Base-by-base conservation (phyloP, 768 basidiomycete species). In the Psilocybe cyanescens region DNA sequence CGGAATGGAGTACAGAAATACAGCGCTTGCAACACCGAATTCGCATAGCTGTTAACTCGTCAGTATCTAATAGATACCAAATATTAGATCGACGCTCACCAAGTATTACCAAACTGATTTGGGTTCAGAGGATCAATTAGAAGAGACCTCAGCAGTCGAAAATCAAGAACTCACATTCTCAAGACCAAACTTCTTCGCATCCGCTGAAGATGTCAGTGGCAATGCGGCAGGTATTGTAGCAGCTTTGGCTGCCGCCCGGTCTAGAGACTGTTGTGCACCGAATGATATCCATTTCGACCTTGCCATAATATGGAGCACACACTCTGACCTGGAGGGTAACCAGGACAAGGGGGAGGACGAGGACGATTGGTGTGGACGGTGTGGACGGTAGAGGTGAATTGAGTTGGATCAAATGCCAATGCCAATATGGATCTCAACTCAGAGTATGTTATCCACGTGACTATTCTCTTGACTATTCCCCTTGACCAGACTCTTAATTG, bases 11-110 rank as follows among this genome's bases (percentile, higher is more conserved):
- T 78, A 73, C 95, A 98, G 74, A 96, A 97, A 79, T 98, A 99
- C 58, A 99, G 85, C 0, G 97, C 90, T 74, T 99, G 97, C 14
- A 99, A 83, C 24, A 99, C 95, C n/a, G 97, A 97, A 76, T 99
- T 99, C 79, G 92, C 95, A 76, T 99, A 99, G 78, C 95, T 95
- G 73, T 60, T 56, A 50, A 57, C 53, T 73, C 55, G 71, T 69
- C 62, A 37, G 53, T 58, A 63, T 50, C 52, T 55, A 29, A 44
- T 54, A 55, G 58, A 44, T 39, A 49, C 44, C n/a, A 56, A 52
- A 28, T 49, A 33, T 30, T 17, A n/a, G 24, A 28, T 51, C 37
- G 60, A 19, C 16, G 45, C 82, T 68, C 65, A 95, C 95, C 96
- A 99, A 50, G 94, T 99, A 74, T 98, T 99, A 44, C 95, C 95